Base-by-base conservation (phyloP, 2,329 filamentous ascomycete genomes). In the Fusarium succisae region DNA sequence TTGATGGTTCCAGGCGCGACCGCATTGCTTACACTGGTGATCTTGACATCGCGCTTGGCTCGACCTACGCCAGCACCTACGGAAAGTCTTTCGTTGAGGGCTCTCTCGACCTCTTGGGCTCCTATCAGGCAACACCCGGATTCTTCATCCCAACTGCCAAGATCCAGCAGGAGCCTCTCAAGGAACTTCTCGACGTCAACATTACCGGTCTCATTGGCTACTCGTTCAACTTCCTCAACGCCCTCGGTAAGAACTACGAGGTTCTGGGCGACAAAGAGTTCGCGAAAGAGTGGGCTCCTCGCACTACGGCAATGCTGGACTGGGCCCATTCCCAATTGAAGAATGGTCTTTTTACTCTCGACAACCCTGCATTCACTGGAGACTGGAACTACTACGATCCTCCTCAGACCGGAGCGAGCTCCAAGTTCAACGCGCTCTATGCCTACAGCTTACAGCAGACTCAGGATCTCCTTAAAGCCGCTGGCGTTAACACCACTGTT, bases 311-410 rank as follows among this genome's bases (percentile, higher is more conserved):
- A 0, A 66, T 66, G 63, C 4, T 66, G 10, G 63, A 66, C 1
- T 65, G 63, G 63, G 63, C 63, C 2, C 48, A 66, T 2, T 45
- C 41, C 0, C 26, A 45, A 1, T 30, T n/a, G 2, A 22, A 30
- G 0, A 32, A 65, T 0, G 48, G 48, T 1, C 20, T 66, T 2
- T 65, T 66, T 6, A 65, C 63, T 1, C 18, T 66, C 1, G 7
- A 66, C 3, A 15, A 48, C 35, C 20, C 48, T 18, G 18, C 41
- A 1, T 37, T 66, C 3, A 24, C 63, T 0, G 63, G 63, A 32
- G 60, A 66, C 3, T 65, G 63, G 63, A 66, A 65, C 4, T 66
- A 65, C 5, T 66, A 66, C 17, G 60, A 66, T 6, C 63, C 60
- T 4, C 11, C 60, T 0, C 63, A 66, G 14, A 66, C 22, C 3